Evolutionary conservation across 768 basidiomycete species (phyloP).

Genomic region (Austroboletus eburneus): DNA sequence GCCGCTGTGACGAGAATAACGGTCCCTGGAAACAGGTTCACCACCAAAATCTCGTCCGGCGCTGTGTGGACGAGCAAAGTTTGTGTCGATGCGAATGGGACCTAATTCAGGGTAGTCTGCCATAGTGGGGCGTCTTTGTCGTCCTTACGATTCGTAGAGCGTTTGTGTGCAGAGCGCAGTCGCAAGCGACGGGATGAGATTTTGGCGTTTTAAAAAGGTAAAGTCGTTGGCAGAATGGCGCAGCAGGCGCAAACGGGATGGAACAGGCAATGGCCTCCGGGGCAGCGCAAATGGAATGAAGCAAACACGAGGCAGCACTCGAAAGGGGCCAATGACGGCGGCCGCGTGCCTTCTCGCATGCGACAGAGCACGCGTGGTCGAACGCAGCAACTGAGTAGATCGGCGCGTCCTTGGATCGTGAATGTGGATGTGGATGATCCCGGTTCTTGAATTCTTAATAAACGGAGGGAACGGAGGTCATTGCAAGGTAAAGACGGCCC

Average conservation of each 20-base stretch:
- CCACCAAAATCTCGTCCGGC: constrained; percentile 24
- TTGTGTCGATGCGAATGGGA: constrained; percentile 29
- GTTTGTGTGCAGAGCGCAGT: background rate
- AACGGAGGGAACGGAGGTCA: background rate
- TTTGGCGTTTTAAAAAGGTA: background rate
- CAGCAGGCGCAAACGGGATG: constrained; percentile 26
- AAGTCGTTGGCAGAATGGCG: constrained; percentile 7
- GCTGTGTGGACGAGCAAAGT: constrained; percentile 25
- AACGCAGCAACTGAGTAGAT: background rate
- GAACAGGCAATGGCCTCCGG: constrained; percentile 16
- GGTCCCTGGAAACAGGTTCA: constrained; percentile 23
- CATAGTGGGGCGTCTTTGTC: constrained; percentile 14
- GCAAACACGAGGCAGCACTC: constrained; percentile 29
- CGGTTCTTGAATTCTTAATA: background rate
- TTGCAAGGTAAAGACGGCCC: background rate
- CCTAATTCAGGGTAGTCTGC: constrained; percentile 21
- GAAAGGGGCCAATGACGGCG: constrained; percentile 22
- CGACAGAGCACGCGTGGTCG: constrained; percentile 4
- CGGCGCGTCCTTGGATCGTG: background rate
- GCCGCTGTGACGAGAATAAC: constrained; percentile 27
- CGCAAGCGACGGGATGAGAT: background rate
- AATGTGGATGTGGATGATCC: background rate
- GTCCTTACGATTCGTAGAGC: background rate
- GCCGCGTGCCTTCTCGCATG: constrained; percentile 15
- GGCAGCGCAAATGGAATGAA: constrained; percentile 15